Evolutionary conservation across 805 yeast genomes (phyloP).

Genomic region (Myxozyma monticola): DNA sequence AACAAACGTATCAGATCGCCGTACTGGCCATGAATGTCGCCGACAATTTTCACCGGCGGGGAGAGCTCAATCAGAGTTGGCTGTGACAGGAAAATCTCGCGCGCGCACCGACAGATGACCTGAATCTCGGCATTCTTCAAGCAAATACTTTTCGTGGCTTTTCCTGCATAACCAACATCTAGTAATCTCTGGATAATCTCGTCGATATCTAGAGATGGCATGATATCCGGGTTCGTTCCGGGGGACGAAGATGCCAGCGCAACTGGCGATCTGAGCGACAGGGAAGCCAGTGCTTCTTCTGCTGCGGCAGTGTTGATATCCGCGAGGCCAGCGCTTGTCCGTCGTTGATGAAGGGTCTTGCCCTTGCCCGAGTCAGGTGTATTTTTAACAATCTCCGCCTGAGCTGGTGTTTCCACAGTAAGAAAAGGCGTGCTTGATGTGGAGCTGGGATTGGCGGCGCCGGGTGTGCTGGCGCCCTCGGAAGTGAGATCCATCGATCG

Average conservation of each 20-base stretch:
- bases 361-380: conserved; percentile 1
- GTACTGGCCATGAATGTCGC: conserved; percentile 97
- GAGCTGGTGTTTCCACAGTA: not conserved
- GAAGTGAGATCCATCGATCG: conserved; percentile 19
- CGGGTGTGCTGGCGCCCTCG: not conserved
- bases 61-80: conserved; percentile 85
- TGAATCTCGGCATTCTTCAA: conserved; percentile 88
- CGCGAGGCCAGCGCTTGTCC: not conserved
- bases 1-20: conserved; percentile 86
- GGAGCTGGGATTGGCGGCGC: not conserved
- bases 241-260: conserved; percentile 1
- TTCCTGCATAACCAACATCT: conserved; percentile 96
- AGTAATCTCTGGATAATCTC: conserved; percentile 84
- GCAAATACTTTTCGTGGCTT: conserved; percentile 85
- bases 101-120: conserved; percentile 77
- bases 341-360: conserved; percentile 7
- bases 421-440: not conserved
- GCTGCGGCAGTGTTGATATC: conserved; percentile 6
- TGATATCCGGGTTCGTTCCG: conserved; percentile 5
- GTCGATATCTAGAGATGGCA: conserved; percentile 60
- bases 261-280: conserved; percentile 4
- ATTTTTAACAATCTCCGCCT: not conserved
- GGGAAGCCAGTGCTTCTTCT: not conserved
- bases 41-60: conserved; percentile 83
- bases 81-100: conserved; percentile 86